These are phyloP conservation scores for Aspergillus ellipticus DNA, from an alignment of 495 filamentous ascomycete species.

Conservation along the genomic window DNA sequence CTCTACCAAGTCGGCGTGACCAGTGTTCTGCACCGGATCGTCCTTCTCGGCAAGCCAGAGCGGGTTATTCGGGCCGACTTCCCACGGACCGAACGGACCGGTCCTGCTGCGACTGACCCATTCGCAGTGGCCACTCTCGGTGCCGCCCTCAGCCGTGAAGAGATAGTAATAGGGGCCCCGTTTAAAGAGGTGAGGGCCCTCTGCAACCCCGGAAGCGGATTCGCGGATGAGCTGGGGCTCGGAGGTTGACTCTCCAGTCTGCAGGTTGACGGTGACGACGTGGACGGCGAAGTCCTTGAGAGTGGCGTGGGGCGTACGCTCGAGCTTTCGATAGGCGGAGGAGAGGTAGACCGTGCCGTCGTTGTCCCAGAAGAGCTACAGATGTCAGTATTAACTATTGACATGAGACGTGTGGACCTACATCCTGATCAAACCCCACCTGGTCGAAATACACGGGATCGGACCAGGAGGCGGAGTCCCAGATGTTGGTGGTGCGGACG, in stretches of 20 bases:
- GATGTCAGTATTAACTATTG: not conserved
- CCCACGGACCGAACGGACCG: constrained; percentile 55
- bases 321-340: constrained; percentile 31
- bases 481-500: constrained; percentile 45
- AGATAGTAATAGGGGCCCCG: constrained; percentile 66
- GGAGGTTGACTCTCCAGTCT: constrained; percentile 30
- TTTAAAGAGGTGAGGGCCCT: constrained; percentile 64
- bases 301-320: constrained; percentile 21
- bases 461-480: constrained; percentile 43
- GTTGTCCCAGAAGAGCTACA: constrained; percentile 40
- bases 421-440: constrained; percentile 46
- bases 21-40: constrained; percentile 39
- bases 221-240: constrained; percentile 49
- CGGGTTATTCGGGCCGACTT: constrained; percentile 36
- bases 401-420: constrained; percentile 16
- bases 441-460: constrained; percentile 49
- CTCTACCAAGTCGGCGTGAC: constrained; percentile 45
- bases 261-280: constrained; percentile 36
- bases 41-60: constrained; percentile 33
- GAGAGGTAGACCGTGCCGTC: constrained; percentile 39
- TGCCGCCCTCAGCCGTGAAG: constrained; percentile 65
- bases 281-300: constrained; percentile 41
- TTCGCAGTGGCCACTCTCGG: constrained; percentile 51
- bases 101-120: constrained; percentile 35
- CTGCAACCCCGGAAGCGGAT: constrained; percentile 51